Evolutionary conservation across 345 rosid genomes (phyloP).

Genomic region (Hibiscus syriacus): DNA sequence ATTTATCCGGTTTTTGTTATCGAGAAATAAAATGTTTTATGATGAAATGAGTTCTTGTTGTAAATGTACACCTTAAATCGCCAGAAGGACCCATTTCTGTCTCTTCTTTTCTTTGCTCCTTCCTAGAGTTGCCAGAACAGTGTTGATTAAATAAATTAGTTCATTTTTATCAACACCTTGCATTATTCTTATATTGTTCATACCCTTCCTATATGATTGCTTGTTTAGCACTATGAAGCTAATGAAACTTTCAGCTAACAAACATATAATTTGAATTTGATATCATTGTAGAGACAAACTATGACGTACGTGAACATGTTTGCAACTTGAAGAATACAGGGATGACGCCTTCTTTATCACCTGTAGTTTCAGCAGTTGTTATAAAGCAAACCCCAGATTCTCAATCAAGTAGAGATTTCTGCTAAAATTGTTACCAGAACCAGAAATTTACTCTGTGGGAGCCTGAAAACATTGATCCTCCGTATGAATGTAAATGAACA

Average conservation of each 20-base stretch:
- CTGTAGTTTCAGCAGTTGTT: too few species aligned
- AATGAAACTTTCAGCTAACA: not conserved
- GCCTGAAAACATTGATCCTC: not conserved
- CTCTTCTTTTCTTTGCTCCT: not conserved
- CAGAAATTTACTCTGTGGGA: not conserved
- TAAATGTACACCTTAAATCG: slow-evolving; percentile 14
- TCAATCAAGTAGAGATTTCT: not conserved
- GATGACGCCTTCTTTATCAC: not conserved
- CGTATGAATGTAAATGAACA: not conserved
- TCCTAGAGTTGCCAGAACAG: not conserved
- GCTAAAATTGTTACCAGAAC: not conserved
- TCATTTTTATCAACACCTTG: slow-evolving; percentile 5
- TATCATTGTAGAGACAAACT: slow-evolving; percentile 1
- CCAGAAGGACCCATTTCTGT: slow-evolving; percentile 11
- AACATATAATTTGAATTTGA: not conserved
- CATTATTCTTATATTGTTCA: not conserved
- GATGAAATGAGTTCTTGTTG: slow-evolving; percentile 16
- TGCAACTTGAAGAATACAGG: not conserved
- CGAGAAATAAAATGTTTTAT: slow-evolving; percentile 13
- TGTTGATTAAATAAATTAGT: slow-evolving; percentile 11
- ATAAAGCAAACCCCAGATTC: too few species aligned
- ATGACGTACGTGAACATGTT: not conserved
- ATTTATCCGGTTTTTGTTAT: slow-evolving; percentile 13
- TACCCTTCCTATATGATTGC: not conserved
- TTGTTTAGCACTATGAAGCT: not conserved